Base-by-base conservation (phyloP, 768 basidiomycete genomes). In the Stropharia rugosoannulata region DNA sequence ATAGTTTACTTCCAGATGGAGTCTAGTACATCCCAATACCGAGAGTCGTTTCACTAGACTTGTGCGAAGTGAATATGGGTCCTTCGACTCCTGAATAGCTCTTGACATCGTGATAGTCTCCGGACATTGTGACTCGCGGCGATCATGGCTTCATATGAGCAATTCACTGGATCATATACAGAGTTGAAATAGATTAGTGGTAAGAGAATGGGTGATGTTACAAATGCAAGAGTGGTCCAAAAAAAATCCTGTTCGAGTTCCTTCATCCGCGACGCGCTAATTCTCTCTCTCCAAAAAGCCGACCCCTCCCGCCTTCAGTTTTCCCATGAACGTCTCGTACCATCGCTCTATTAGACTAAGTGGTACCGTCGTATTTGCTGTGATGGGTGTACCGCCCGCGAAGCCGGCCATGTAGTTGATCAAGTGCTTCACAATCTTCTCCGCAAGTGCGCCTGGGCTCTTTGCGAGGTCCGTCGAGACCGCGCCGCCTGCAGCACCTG, bases 361-460 rank as follows among this genome's bases (percentile, higher is more conserved):
- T 7, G 87, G 86, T 2, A 90, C 73, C 57, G 76, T 67, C 18
- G 77, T 75, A 45, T 86, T 81, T 1, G 78, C 78, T 2, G 77
- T 73, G 19, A 85, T 58, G 13, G 65, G 64, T 1, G 72, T 71
- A 4, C 75, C 73, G 15, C 78, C 75, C 3, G 74, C 74, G 61
- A 92, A 93, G 1, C 89, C 80, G 6, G 85, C 82, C 5, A 92
- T 59, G 59, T 90, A 92, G 61, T 90, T 89, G 67, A 91, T 79
- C 54, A 93, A 71, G 64, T 93, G 83, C 59, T 85, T 87, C 19
- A 86, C 85, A 53, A 90, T 80, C 42, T 80, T 77, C 69, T 90
- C 87, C 2, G 87, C 87, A 19, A 91, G 70, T 8, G 78, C 49
- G 11, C 76, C 76, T 15, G 86, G 78, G 62, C 87, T 83, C 32